phyloP scores from a whole-genome alignment of 305 asterid genomes.

The Striga hermonthica region DNA sequence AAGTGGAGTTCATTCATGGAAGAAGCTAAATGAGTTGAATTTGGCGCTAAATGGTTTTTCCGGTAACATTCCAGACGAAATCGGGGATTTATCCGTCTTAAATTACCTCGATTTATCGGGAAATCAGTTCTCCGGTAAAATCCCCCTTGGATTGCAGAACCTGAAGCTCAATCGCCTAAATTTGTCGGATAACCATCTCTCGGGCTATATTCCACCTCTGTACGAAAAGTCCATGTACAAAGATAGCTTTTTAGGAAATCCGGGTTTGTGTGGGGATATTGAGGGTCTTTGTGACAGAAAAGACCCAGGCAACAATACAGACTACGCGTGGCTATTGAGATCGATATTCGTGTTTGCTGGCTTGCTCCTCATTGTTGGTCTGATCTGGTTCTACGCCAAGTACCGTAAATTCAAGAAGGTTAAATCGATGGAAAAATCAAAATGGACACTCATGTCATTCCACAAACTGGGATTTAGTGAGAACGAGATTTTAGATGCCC shows the following conservation, averaged over 20 bases:
- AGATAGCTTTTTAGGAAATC: constrained; percentile 78
- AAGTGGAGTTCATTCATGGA: constrained; percentile 59
- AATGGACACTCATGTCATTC: constrained; percentile 94
- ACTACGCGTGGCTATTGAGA: constrained; percentile 64
- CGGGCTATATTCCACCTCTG: constrained; percentile 72
- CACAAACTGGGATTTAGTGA: constrained; percentile 85
- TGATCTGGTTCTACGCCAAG: constrained; percentile 64
- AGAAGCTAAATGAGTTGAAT: constrained; percentile 77
- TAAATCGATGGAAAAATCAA: constrained; percentile 62
- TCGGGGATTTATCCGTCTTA: constrained; percentile 68
- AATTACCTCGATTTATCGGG: constrained; percentile 92
- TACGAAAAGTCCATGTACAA: constrained; percentile 73
- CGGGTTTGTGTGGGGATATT: constrained; percentile 78
- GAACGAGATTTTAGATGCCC: constrained; percentile 67
- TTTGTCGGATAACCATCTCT: constrained; percentile 69
- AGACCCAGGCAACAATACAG: constrained; percentile 36
- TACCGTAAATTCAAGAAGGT: constrained; percentile 49
- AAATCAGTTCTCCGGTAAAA: constrained; percentile 63
- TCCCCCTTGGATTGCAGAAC: constrained; percentile 69
- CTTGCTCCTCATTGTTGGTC: constrained; percentile 56
- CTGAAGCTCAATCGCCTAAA: constrained; percentile 86
- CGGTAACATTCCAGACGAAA: constrained; percentile 73
- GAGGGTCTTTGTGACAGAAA: constrained; percentile 65
- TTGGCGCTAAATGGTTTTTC: constrained; percentile 70
- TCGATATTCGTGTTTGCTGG: constrained; percentile 59